phyloP scores from a whole-genome alignment of 208 protist genomes.

The Leishmania turanica region DNA sequence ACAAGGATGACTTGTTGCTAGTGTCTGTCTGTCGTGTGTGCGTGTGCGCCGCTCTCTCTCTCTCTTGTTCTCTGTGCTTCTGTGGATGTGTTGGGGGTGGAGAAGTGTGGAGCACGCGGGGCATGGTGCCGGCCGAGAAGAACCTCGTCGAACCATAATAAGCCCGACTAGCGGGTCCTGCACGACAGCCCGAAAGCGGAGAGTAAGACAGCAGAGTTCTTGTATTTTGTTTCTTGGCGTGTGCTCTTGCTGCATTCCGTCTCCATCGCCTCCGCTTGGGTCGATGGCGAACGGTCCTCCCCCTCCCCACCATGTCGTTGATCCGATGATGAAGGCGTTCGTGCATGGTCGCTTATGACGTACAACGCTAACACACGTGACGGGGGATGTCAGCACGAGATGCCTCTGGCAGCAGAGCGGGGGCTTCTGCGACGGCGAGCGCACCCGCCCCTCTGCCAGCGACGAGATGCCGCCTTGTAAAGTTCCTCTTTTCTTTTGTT shows the following conservation, averaged over 20 bases:
- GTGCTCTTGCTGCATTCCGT: neutral
- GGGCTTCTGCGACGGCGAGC: neutral
- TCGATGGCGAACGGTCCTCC: neutral
- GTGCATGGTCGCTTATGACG: neutral
- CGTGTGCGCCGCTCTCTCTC: no score
- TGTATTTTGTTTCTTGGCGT: neutral
- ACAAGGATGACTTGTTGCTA: no score
- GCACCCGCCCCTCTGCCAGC: neutral
- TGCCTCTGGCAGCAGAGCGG: neutral
- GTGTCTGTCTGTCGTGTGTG: no score
- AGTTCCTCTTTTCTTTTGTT: neutral
- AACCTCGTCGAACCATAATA: no score
- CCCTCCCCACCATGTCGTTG: neutral
- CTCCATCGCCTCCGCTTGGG: neutral
- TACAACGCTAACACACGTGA: neutral
- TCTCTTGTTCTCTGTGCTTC: neutral
- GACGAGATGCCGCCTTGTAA: neutral
- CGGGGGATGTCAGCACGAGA: neutral
- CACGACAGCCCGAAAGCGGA: neutral
- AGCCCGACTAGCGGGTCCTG: no score
- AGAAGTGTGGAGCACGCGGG: neutral
- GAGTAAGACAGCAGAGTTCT: neutral
- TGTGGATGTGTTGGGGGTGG: neutral
- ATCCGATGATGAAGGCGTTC: neutral
- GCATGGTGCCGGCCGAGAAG: neutral